Base-by-base conservation (phyloP, 78 protist genomes). In the Capsaspora owczarzaki region DNA sequence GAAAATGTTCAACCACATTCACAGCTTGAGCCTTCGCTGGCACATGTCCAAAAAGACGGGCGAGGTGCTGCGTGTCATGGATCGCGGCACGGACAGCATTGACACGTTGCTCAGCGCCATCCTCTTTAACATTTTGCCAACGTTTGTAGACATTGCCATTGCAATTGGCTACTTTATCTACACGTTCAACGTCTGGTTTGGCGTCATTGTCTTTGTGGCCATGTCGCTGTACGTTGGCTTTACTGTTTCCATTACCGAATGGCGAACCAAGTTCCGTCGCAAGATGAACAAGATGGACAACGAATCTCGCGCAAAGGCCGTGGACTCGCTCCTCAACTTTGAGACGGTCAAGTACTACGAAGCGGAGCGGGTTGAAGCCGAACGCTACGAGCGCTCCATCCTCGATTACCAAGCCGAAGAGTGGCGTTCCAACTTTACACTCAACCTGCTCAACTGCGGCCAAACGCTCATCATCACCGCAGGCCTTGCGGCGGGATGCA, bases 311-410 rank as follows among this genome's bases (percentile, higher is more conserved):
- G 22, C 81, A 0, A 14, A 27, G 72, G 80, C 80, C 41, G 63
- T 87, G 35, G 95, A 91, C 69, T 82, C 91, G 12, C 86, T 91
- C 47, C 33, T 91, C 70, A 91, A 91, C 88, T 91, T 61, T 42
- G 92, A 92, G 77, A 83, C 90, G 8, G 92, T 91, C 35, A 92
- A 94, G 77, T 87, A 82, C 56, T 87, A 79, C 56, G 79, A 77
- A 27, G 76, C 82, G 19, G 87, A 85, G 61, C 41, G 35, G 0
- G 68, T 77, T 29, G 89, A 89, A 44, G 40, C 66, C 1, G 27
- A 66, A 0, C 66, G 89, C 5, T 85, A 74, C 35, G 80, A 63
- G 40, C 33, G 68, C 37, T 80, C 86, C 0, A 44, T 85, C 33
- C 0, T 2, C 44, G 68, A 63, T n/a, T 89, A 82, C 72, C 76